Conservation (phyloP, 441 rosid species). For the Manihot esculenta region DNA sequence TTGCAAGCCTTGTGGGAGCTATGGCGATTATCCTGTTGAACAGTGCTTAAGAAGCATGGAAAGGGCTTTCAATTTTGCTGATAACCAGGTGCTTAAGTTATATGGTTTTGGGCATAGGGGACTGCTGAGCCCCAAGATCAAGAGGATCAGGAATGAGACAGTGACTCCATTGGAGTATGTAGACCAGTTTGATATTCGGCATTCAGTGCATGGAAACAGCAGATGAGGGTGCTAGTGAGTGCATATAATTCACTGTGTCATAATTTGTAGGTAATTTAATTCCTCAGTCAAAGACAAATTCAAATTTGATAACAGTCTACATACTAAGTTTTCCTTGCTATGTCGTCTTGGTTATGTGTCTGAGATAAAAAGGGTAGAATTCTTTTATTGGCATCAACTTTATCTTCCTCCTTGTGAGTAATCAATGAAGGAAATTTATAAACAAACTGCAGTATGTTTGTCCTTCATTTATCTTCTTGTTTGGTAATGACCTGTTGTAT, state of each 20-base stretch:
- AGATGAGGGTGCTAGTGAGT: slow-evolving; percentile 22
- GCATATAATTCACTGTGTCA: slow-evolving; percentile 32
- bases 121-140: slow-evolving; percentile 82
- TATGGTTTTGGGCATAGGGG: slow-evolving; percentile 93
- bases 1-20: slow-evolving; percentile 98
- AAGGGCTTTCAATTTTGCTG: slow-evolving; percentile 95
- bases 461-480: neutral
- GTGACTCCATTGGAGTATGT: slow-evolving; percentile 73
- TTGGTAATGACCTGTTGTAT: neutral
- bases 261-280: slow-evolving; percentile 51
- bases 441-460: slow-evolving; percentile 1
- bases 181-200: slow-evolving; percentile 84
- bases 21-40: slow-evolving; percentile 94
- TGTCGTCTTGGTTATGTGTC: slow-evolving; percentile 29
- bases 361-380: slow-evolving; percentile 34
- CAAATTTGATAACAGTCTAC: slow-evolving; percentile 30
- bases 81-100: slow-evolving; percentile 87
- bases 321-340: slow-evolving; percentile 28
- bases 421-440: slow-evolving; percentile 32
- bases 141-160: slow-evolving; percentile 87
- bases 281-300: slow-evolving; percentile 33
- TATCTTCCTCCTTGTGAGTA: slow-evolving; percentile 21
- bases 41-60: slow-evolving; percentile 90
- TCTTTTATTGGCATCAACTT: slow-evolving; percentile 35
- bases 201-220: slow-evolving; percentile 34